Base-by-base conservation (phyloP, 371 early-diverging fungal genomes). In the Mucor plumbeus region DNA sequence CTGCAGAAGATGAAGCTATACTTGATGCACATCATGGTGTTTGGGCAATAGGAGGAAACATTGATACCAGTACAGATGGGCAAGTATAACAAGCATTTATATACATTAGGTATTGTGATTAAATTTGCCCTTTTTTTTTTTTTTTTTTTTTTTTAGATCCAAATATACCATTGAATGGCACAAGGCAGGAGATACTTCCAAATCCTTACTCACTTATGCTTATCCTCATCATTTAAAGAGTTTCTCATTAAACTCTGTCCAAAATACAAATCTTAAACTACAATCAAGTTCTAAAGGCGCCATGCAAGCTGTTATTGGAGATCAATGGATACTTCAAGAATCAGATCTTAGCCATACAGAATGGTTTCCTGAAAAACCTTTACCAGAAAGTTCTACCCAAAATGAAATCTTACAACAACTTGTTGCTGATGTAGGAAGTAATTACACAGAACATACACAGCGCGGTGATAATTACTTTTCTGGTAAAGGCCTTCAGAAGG, bases 401-500 rank as follows among this genome's bases (percentile, higher is more conserved):
- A 76, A 81, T 47, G 80, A 77, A n/a, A 78, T 81, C 8, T 71
- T 83, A 56, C 69, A 53, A 0, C 19, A 65, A 14, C 57, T 86
- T 9, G 74, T 66, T n/a, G 64, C 74, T 35, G 87, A 87, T 68
- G 70, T 86, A 7, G 61, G 50, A 6, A 35, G 63, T 14, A 80
- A 91, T 39, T 84, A 84, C 68, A 72, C 72, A 0, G 53, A 63
- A 0, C 72, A 78, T 0, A 78, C 85, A 0, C 54, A 73, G 35
- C 70, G 80, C 15, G 74, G 69, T 43, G 85, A 90, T 62, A 89
- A 87, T 33, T 93, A 93, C 67, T 92, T 91, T 70, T 87, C 87
- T 26, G 93, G 93, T 68, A 93, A 93, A 71, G 86, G 85, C 3
- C 66, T 91, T 10, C 92, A 91, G 38, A 86, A 85, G 36, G 71